phyloP scores from a whole-genome alignment of 1,139 yeast species.

The Lodderomyces oxycetoniae region DNA sequence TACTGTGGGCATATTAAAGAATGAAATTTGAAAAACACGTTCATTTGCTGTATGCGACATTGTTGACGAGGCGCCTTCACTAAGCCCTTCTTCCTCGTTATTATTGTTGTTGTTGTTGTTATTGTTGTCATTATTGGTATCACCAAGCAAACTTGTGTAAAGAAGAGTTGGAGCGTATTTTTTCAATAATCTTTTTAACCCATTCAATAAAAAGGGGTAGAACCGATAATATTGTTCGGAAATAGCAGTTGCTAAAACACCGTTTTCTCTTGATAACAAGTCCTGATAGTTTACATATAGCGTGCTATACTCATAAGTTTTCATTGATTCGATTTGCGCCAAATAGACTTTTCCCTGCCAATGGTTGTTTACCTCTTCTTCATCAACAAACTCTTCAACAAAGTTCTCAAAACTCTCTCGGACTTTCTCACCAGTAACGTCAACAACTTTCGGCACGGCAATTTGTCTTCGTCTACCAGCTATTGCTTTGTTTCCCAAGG shows the following conservation, averaged over 20 bases:
- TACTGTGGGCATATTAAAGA: conserved; percentile 78
- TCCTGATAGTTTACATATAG: conserved; percentile 84
- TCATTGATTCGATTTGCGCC: conserved; percentile 79
- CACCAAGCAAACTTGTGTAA: conserved; percentile 40
- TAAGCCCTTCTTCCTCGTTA: conserved; percentile 15
- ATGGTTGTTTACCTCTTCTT: conserved; percentile 30
- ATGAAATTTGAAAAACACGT: conserved; percentile 81
- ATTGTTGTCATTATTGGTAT: conserved; percentile 13
- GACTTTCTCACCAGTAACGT: conserved; percentile 90
- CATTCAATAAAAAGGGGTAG: conserved; percentile 75
- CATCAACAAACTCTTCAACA: conserved; percentile 58
- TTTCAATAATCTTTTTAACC: conserved; percentile 67
- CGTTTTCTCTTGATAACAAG: conserved; percentile 69
- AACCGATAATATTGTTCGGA: conserved; percentile 90
- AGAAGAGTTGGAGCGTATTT: conserved; percentile 73
- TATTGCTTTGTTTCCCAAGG: conserved; percentile 7
- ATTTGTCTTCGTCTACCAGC: conserved; percentile 49
- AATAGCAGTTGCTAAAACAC: conserved; percentile 85
- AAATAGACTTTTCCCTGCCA: conserved; percentile 62
- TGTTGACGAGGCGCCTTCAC: conserved; percentile 18
- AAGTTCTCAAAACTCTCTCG: conserved; percentile 87
- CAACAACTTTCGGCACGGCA: conserved; percentile 80
- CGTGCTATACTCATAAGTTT: conserved; percentile 68
- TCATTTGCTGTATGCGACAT: conserved; percentile 46
- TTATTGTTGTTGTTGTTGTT: not conserved